Percentiles rank a stretch among this genome's conserved stretches.
Evolutionary conservation across 805 yeast genomes (phyloP).

Genomic region (Lipomyces japonicus): DNA sequence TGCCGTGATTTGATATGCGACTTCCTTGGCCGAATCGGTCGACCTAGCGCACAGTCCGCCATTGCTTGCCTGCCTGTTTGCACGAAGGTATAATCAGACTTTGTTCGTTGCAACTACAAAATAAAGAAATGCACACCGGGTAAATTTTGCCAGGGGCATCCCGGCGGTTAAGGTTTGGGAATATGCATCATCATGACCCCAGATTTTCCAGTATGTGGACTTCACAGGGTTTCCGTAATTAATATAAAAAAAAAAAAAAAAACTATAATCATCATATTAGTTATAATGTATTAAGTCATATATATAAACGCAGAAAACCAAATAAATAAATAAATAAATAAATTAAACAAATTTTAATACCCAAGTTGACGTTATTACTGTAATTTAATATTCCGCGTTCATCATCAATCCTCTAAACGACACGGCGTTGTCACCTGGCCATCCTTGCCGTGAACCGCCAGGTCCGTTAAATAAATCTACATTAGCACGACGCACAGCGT

Average conservation of each 20-base stretch:
- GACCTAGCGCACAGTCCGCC: too few species aligned
- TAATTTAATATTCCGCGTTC: slow-evolving; percentile 24
- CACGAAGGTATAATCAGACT: too few species aligned
- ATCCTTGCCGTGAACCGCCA: slow-evolving; percentile 25
- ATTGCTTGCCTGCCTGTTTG: too few species aligned
- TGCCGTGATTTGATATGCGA: slow-evolving; percentile 62
- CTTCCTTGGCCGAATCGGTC: slow-evolving; percentile 24
- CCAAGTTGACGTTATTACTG: neutral
- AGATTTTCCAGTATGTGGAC: too few species aligned
- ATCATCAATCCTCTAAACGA: slow-evolving; percentile 28
- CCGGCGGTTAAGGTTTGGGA: too few species aligned
- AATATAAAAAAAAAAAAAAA: too few species aligned
- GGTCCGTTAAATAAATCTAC: slow-evolving; percentile 26
- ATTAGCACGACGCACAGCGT: slow-evolving; percentile 23
- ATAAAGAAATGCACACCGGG: too few species aligned
- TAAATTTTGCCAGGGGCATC: too few species aligned
- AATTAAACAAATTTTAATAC: too few species aligned
- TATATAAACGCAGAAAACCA: neutral
- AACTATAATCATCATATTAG: neutral
- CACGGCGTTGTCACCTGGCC: slow-evolving; percentile 20
- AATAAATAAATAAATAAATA: neutral
- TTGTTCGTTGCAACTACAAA: too few species aligned
- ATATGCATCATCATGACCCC: too few species aligned
- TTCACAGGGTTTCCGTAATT: too few species aligned
- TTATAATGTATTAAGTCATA: neutral